Percentiles rank a stretch among this genome's conserved stretches.
Evolutionary conservation across 805 yeast species (phyloP).

Genomic region (Saturnispora sekii): DNA sequence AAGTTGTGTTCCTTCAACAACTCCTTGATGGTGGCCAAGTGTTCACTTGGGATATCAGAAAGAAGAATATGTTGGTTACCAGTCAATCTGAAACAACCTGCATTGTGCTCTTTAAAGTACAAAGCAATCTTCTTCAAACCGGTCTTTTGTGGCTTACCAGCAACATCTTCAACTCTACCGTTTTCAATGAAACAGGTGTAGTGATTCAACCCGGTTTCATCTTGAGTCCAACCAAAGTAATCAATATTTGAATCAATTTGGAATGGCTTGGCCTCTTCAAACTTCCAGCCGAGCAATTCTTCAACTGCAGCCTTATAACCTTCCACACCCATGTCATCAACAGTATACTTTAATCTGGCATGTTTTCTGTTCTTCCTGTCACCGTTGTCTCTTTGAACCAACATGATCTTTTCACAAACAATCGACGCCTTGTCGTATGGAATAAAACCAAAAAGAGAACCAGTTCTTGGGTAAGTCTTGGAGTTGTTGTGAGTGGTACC

Average conservation of each 20-base stretch:
- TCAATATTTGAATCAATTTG: conserved; percentile 82
- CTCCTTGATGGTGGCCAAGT: conserved; percentile 50
- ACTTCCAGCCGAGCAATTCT: conserved; percentile 67
- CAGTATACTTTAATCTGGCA: conserved; percentile 93
- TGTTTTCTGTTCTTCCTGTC: conserved; percentile 95
- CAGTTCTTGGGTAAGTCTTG: conserved; percentile 94
- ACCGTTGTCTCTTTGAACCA: conserved; percentile 91
- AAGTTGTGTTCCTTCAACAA: conserved; percentile 65
- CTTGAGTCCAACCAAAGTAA: conserved; percentile 88
- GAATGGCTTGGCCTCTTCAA: conserved; percentile 61
- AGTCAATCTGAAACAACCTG: conserved; percentile 85
- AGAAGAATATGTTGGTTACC: conserved; percentile 91
- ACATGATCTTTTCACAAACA: conserved; percentile 86
- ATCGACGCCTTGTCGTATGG: conserved; percentile 55
- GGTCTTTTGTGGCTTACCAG: conserved; percentile 80
- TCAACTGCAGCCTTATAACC: conserved; percentile 74
- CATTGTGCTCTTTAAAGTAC: conserved; percentile 45
- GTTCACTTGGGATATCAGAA: conserved; percentile 61
- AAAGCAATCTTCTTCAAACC: conserved; percentile 77
- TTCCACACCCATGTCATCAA: conserved; percentile 89
- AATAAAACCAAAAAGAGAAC: conserved; percentile 75
- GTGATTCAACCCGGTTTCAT: conserved; percentile 75
- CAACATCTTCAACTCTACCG: conserved; percentile 91
- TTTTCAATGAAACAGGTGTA: conserved; percentile 92
- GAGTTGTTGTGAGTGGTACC: conserved; percentile 95